Evolutionary conservation across 1,139 yeast species (phyloP).

Genomic region (Kluyveromyces marxianus): DNA sequence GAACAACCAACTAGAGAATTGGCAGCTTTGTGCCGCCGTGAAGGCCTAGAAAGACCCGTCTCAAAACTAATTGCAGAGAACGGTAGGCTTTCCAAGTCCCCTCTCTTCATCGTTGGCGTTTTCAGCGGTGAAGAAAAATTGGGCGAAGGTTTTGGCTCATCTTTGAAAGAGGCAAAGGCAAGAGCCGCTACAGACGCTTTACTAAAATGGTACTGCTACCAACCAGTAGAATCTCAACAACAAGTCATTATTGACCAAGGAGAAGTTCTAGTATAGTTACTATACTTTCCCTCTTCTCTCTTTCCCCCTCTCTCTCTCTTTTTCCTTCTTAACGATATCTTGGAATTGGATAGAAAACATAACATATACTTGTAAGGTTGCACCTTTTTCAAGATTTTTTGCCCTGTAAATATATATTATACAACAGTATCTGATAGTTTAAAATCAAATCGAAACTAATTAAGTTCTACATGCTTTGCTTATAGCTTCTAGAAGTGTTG

Average conservation of each 20-base stretch:
- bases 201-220: conserved; percentile 85
- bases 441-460: not conserved
- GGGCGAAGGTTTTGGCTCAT: conserved; percentile 95
- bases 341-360: too few relatives aligned
- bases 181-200: conserved; percentile 89
- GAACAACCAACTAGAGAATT: conserved; percentile 83
- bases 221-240: conserved; percentile 48
- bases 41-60: conserved; percentile 67
- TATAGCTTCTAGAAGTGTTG: not conserved
- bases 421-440: not conserved
- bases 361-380: too few relatives aligned
- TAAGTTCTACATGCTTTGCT: not conserved
- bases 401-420: conserved; percentile 5
- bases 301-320: not conserved
- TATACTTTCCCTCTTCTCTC: not conserved
- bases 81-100: conserved; percentile 78
- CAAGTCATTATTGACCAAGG: conserved; percentile 37
- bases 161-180: conserved; percentile 83
- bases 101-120: conserved; percentile 87
- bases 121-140: conserved; percentile 75
- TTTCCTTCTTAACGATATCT: not conserved
- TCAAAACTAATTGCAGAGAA: conserved; percentile 86
- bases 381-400: conserved; percentile 1
- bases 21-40: conserved; percentile 68
- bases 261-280: conserved; percentile 33